A percentile compares a stretch with the other conserved stretches of the same genome.
phyloP scores from a whole-genome alignment of 2,329 filamentous ascomycete genomes.

The Botrytis aclada region DNA sequence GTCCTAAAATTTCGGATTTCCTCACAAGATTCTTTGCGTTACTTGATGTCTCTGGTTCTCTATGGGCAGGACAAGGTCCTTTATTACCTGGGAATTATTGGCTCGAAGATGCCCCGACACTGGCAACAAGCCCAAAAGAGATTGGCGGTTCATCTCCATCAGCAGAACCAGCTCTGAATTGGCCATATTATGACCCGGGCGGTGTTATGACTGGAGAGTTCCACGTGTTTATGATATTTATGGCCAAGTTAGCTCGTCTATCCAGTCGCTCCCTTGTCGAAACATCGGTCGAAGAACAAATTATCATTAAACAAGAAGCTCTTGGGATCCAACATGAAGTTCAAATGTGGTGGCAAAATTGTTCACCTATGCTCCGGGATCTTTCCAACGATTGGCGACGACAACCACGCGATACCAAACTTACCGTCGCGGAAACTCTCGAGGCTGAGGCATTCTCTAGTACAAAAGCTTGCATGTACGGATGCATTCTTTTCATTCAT shows the following conservation, averaged over 20 bases:
- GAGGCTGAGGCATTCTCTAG: constrained; percentile 36
- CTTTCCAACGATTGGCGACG: constrained; percentile 34
- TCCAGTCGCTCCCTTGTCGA: constrained; percentile 32
- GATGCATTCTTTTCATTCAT: constrained; percentile 34
- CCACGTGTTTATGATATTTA: constrained; percentile 35
- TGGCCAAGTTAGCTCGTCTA: constrained; percentile 33
- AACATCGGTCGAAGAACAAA: constrained; percentile 23
- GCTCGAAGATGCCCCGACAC: constrained; percentile 27
- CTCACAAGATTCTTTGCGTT: constrained; percentile 36
- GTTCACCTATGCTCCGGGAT: constrained; percentile 30
- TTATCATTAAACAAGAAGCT: constrained; percentile 24
- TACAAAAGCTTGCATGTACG: constrained; percentile 33
- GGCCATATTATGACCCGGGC: constrained; percentile 36
- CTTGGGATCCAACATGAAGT: constrained; percentile 27
- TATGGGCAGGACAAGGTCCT: constrained; percentile 32
- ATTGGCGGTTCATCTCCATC: constrained; percentile 1
- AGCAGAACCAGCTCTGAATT: constrained; percentile 19
- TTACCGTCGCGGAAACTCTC: constrained; percentile 33
- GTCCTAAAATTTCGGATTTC: constrained; percentile 31
- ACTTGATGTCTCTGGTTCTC: constrained; percentile 35
- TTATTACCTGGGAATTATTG: constrained; percentile 36
- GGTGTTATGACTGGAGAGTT: constrained; percentile 33
- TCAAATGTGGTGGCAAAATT: constrained; percentile 31
- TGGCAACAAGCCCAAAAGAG: background rate
- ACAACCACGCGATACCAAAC: constrained; percentile 29